A percentile compares a stretch with the other conserved stretches of the same genome.
phyloP scores from a whole-genome alignment of 805 yeast genomes.

The Tetrapisispora fleetii region DNA sequence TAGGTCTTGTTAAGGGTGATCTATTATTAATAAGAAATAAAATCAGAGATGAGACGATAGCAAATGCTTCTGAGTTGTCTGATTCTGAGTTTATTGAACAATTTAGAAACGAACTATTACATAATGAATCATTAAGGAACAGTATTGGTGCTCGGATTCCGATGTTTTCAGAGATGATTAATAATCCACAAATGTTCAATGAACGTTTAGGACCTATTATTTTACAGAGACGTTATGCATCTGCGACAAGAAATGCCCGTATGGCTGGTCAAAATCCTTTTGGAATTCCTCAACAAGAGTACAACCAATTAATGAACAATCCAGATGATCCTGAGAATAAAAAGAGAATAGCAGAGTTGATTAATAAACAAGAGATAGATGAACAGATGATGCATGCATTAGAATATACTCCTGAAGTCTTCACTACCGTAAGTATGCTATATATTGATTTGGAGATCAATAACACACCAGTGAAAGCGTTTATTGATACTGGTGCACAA shows the following conservation, averaged over 20 bases:
- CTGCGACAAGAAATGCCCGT: slow-evolving; percentile 2
- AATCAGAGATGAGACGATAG: background rate
- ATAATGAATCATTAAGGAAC: slow-evolving; percentile 32
- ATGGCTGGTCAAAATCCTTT: slow-evolving; percentile 14
- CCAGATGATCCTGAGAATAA: slow-evolving; percentile 68
- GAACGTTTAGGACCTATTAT: slow-evolving; percentile 31
- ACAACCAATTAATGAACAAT: slow-evolving; percentile 43
- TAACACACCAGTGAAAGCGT: slow-evolving; percentile 75
- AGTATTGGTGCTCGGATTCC: slow-evolving; percentile 37
- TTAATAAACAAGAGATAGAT: slow-evolving; percentile 62
- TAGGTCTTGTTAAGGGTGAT: slow-evolving; percentile 49
- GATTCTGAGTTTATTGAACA: slow-evolving; percentile 33
- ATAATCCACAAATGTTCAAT: slow-evolving; percentile 42
- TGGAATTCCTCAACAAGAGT: slow-evolving; percentile 38
- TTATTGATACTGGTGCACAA: slow-evolving; percentile 96
- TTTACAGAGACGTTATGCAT: slow-evolving; percentile 23
- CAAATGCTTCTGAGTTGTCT: slow-evolving; percentile 1
- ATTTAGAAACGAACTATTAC: slow-evolving; percentile 39
- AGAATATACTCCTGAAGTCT: slow-evolving; percentile 85
- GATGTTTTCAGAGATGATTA: slow-evolving; percentile 35
- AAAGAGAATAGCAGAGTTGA: slow-evolving; percentile 52
- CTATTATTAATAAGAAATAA: slow-evolving; percentile 37
- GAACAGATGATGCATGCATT: slow-evolving; percentile 72
- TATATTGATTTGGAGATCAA: slow-evolving; percentile 72
- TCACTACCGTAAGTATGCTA: slow-evolving; percentile 74